Base-by-base conservation (phyloP, 805 yeast genomes). In the Metschnikowia orientalis region DNA sequence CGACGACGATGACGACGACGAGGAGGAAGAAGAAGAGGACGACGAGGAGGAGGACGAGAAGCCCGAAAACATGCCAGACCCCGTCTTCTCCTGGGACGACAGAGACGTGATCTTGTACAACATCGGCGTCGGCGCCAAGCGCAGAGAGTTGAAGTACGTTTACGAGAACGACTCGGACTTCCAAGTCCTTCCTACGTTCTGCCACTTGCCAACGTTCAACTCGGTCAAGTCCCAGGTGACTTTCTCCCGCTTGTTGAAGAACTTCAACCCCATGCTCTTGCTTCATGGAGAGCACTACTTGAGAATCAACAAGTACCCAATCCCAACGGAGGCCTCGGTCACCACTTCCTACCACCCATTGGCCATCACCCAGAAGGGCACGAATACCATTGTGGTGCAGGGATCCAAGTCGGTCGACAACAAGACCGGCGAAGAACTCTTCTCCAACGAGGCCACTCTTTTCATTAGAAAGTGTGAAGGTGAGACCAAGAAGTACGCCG, bases 221-320 rank as follows among this genome's bases (percentile, higher is more conserved):
- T 73, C 79, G 29, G 73, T 69, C 30, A 64, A 72, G 49, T 66
- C 77, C 36, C 74, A 74, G 37, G 56, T 77, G 35, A 71, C 82
- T 21, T 75, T 81, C 55, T 64, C 72, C 40, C 66, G 70, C 38
- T 57, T 80, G 26, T 78, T 90, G 47, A 82, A 79, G 38, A 79
- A 85, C 63, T 90, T 86, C 71, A 85, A 86, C 61, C 95, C 92
- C 40, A 81, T 87, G 77, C 71, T 81, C 61, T 71, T 90, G 53
- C 73, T 90, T 47, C 97, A 90, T 57, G 98, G 97, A 39, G 98
- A 90, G 64, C 97, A 90, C 59, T 90, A 83, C 61, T 68, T 89
- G 48, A 87, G 78, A 60, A 58, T 90, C 42, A 70, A 71, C 44
- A 75, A 79, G 57, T 79, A 73, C 68, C 92, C 95, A 37, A 69